These are phyloP conservation scores for Fusarium miscanthi DNA, from an alignment of 2,329 filamentous ascomycete species.

Conservation along the genomic window DNA sequence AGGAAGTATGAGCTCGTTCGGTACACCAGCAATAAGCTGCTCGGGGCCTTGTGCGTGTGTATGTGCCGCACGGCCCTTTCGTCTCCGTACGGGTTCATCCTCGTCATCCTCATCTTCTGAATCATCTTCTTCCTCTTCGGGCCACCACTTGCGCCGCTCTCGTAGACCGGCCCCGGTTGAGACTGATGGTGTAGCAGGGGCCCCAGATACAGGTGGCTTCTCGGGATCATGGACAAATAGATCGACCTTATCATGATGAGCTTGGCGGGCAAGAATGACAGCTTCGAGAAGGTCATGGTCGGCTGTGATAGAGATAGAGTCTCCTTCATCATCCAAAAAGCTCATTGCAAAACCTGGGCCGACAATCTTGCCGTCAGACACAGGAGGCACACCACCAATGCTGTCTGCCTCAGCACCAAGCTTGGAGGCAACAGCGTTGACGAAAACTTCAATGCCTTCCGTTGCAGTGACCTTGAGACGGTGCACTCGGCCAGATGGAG, in stretches of 20 bases:
- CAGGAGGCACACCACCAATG: constrained; percentile 82
- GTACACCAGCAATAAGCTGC: constrained; percentile 88
- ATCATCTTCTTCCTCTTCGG: constrained; percentile 65
- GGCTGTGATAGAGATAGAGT: constrained; percentile 96
- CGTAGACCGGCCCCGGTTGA: constrained; percentile 61
- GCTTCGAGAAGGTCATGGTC: constrained; percentile 94
- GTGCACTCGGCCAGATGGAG: constrained; percentile 93
- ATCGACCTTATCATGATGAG: constrained; percentile 90
- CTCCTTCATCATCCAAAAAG: constrained; percentile 96
- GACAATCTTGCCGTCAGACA: constrained; percentile 82
- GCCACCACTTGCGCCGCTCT: constrained; percentile 68
- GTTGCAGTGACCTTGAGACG: constrained; percentile 85
- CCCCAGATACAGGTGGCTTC: constrained; percentile 79
- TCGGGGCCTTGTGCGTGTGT: constrained; percentile 69
- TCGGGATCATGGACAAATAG: constrained; percentile 95
- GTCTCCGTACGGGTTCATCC: constrained; percentile 61
- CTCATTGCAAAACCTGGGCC: constrained; percentile 88
- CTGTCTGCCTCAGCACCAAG: constrained; percentile 84
- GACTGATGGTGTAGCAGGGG: constrained; percentile 59
- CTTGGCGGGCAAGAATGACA: constrained; percentile 82
- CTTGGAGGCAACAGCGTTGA: constrained; percentile 82
- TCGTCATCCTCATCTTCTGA: constrained; percentile 66
- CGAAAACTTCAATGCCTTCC: constrained; percentile 82
- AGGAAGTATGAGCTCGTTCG: constrained; percentile 92
- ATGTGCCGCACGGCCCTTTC: constrained; percentile 51